Conservation (phyloP, 768 basidiomycete species). For the Scleroderma citrinum region DNA sequence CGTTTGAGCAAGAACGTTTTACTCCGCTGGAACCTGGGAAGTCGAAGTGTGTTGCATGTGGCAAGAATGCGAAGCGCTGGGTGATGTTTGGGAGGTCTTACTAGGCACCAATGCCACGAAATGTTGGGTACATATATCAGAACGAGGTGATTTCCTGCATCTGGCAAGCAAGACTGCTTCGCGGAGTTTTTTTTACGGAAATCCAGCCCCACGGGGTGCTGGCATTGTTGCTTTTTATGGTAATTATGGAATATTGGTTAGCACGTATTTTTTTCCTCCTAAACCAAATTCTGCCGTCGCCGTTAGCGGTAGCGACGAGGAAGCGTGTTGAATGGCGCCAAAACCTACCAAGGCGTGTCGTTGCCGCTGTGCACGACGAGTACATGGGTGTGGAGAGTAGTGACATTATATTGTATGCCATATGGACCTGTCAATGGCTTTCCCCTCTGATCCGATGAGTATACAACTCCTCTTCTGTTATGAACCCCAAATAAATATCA, state of each 20-base stretch:
- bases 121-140: not conserved
- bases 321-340: not conserved
- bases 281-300: not conserved
- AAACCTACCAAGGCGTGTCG: not conserved
- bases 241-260: not conserved
- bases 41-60: conserved; percentile 89
- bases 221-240: not conserved
- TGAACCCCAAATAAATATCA: conserved; percentile 10
- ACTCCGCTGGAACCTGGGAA: conserved; percentile 72
- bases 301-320: not conserved
- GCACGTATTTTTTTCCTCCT: not conserved
- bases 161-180: too few species aligned
- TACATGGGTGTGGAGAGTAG: too few species aligned
- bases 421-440: not conserved
- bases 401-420: not conserved
- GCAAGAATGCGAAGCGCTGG: conserved; percentile 87
- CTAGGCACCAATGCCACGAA: conserved; percentile 22
- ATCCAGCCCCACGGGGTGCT: not conserved
- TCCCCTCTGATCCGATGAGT: not conserved
- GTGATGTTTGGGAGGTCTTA: conserved; percentile 94
- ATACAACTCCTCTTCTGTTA: conserved; percentile 1
- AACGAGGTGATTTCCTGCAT: too few species aligned
- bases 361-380: too few species aligned
- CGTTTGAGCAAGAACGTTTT: conserved; percentile 87
- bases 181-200: too few species aligned